These are phyloP conservation scores for Cordyceps cicadae DNA, from an alignment of 2,329 filamentous ascomycete species.

Conservation along the genomic window DNA sequence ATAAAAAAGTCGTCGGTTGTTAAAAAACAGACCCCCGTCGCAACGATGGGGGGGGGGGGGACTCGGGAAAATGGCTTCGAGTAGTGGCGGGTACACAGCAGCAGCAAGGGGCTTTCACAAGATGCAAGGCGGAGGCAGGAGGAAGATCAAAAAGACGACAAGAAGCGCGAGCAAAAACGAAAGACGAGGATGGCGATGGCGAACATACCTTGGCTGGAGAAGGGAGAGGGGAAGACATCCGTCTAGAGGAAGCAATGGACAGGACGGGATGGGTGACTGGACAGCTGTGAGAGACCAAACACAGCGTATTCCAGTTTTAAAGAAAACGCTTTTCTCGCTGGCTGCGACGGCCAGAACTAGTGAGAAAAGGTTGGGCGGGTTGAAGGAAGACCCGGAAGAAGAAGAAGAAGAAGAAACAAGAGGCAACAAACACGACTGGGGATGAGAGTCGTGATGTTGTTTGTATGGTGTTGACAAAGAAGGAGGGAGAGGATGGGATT, in stretches of 20 bases:
- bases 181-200: background rate
- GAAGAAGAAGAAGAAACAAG: background rate
- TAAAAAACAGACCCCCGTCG: background rate
- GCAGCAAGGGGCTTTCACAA: background rate
- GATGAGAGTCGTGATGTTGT: conserved; percentile 7
- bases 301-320: conserved; percentile 1
- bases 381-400: background rate
- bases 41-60: background rate
- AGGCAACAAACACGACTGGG: conserved; percentile 7
- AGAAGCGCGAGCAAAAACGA: background rate
- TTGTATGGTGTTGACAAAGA: conserved; percentile 9
- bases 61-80: conserved; percentile 1
- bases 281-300: background rate
- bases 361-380: conserved; percentile 4
- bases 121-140: background rate
- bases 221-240: conserved; percentile 8
- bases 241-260: conserved; percentile 3
- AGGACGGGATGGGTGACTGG: background rate
- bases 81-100: background rate
- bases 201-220: conserved; percentile 9
- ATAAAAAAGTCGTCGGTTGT: background rate
- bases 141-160: background rate
- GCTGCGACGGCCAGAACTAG: conserved; percentile 5
- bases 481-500: background rate
- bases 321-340: conserved; percentile 6